phyloP scores from a whole-genome alignment of 2,329 filamentous ascomycete species.

The Escovopsis sp. region DNA sequence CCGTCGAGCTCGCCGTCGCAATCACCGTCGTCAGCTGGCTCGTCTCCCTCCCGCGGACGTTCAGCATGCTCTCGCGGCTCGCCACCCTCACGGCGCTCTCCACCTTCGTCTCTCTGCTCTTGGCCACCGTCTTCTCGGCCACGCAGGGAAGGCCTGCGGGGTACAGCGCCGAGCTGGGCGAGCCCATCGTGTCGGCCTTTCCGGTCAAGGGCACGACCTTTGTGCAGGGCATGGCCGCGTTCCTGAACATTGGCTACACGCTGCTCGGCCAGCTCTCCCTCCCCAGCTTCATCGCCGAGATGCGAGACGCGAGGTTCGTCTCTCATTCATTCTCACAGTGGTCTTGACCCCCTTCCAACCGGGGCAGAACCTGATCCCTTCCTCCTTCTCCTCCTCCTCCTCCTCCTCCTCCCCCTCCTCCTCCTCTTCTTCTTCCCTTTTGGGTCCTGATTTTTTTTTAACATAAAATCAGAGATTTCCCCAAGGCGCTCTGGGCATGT shows the following conservation, averaged over 20 bases:
- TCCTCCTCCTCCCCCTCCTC: too few relatives aligned
- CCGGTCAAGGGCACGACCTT: conserved; percentile 62
- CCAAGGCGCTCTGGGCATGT: conserved; percentile 82
- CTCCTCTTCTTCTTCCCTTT: too few relatives aligned
- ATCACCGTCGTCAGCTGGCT: conserved; percentile 62
- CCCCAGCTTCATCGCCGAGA: conserved; percentile 90
- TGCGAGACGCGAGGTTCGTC: conserved; percentile 47
- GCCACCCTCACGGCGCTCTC: conserved; percentile 71
- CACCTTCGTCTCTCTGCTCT: conserved; percentile 76
- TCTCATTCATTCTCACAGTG: conserved; percentile 12
- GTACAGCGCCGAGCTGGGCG: conserved; percentile 44
- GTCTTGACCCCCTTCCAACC: conserved; percentile 15
- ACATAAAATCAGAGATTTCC: conserved; percentile 50
- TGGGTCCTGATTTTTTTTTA: too few relatives aligned
- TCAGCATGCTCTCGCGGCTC: conserved; percentile 63
- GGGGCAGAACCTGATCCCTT: too few relatives aligned
- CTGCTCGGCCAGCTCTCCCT: conserved; percentile 94
- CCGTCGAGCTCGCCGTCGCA: conserved; percentile 64
- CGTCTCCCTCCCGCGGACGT: conserved; percentile 73
- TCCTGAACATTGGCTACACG: conserved; percentile 91
- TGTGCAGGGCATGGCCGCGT: conserved; percentile 69
- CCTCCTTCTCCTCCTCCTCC: too few relatives aligned
- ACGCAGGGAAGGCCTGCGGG: conserved; percentile 60
- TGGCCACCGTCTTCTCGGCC: conserved; percentile 71
- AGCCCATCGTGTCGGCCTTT: conserved; percentile 52